Conservation (phyloP, 805 yeast species). For the Wickerhamomyces bovis region DNA sequence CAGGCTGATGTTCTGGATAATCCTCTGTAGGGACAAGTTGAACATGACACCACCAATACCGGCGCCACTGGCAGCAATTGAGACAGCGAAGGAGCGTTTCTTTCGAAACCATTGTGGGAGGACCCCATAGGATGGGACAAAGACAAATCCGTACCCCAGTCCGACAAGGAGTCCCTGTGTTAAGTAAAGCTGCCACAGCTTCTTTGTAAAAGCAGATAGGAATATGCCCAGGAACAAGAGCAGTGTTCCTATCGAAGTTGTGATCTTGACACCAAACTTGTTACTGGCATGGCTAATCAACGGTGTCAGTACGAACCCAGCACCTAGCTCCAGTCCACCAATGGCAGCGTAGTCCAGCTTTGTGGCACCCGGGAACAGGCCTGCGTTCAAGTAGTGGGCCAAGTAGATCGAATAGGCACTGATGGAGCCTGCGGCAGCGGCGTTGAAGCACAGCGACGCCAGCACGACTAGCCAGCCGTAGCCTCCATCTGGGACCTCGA, state of each 20-base stretch:
- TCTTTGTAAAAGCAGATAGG: slow-evolving; percentile 52
- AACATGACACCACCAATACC: slow-evolving; percentile 41
- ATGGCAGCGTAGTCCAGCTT: slow-evolving; percentile 58
- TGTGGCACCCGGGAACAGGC: slow-evolving; percentile 44
- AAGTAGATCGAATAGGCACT: slow-evolving; percentile 50
- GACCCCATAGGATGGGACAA: slow-evolving; percentile 51
- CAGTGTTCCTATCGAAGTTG: slow-evolving; percentile 43
- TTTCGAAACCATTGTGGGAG: slow-evolving; percentile 68
- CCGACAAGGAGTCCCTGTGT: slow-evolving; percentile 69
- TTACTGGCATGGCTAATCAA: slow-evolving; percentile 24
- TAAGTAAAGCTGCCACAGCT: slow-evolving; percentile 57
- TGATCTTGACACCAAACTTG: slow-evolving; percentile 33
- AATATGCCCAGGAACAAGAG: slow-evolving; percentile 49
- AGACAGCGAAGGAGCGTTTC: slow-evolving; percentile 44
- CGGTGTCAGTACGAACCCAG: slow-evolving; percentile 57
- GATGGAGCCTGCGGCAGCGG: slow-evolving; percentile 22
- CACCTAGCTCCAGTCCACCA: slow-evolving; percentile 56
- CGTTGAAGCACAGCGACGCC: slow-evolving; percentile 15
- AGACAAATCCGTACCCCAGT: slow-evolving; percentile 41
- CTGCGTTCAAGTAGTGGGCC: slow-evolving; percentile 45
- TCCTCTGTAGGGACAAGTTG: slow-evolving; percentile 29
- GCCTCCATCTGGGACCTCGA: slow-evolving; percentile 22
- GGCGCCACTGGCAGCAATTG: slow-evolving; percentile 33
- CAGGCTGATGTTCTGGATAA: slow-evolving; percentile 25
- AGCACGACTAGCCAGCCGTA: slow-evolving; percentile 20